A percentile compares a stretch with the other conserved stretches of the same genome.
Evolutionary conservation across 202 grass and related monocot genomes (phyloP).

Genomic region (Cymbopogon flexuosus): DNA sequence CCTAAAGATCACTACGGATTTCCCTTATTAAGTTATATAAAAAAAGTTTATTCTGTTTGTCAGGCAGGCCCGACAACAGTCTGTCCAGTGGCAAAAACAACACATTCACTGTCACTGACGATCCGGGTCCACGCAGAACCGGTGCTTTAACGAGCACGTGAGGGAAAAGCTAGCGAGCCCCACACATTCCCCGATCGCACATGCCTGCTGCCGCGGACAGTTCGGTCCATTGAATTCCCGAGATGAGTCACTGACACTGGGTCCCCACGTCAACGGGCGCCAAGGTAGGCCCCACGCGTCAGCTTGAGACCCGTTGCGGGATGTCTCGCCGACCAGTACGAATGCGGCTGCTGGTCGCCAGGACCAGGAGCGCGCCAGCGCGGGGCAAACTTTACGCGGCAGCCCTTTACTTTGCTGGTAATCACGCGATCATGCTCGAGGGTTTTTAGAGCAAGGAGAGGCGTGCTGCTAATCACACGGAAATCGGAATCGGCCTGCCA

Average conservation of each 20-base stretch:
- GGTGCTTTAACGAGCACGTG: slow-evolving; percentile 34
- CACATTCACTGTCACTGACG: not conserved
- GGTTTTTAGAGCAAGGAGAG: not conserved
- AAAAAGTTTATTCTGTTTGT: not conserved
- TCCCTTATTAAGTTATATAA: too few relatives aligned
- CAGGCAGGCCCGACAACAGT: not conserved
- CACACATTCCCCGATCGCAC: slow-evolving; percentile 10
- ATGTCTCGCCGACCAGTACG: not conserved
- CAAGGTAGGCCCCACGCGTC: not conserved
- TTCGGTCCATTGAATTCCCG: not conserved
- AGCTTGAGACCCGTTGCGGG: not conserved
- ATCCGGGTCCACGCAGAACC: not conserved
- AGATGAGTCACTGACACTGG: not conserved
- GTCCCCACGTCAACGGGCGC: not conserved
- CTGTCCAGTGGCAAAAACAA: not conserved
- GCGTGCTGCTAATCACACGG: not conserved
- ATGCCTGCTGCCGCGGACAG: not conserved
- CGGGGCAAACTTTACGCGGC: not conserved
- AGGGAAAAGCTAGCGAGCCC: slow-evolving; percentile 17
- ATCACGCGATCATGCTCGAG: not conserved
- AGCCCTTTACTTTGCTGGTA: not conserved
- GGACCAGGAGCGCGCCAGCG: not conserved
- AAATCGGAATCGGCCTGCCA: not conserved
- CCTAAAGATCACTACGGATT: too few relatives aligned
- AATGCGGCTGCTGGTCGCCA: not conserved